Evolutionary conservation across 2,329 filamentous ascomycete genomes (phyloP).

Genomic region (Thermothelomyces thermophilus): DNA sequence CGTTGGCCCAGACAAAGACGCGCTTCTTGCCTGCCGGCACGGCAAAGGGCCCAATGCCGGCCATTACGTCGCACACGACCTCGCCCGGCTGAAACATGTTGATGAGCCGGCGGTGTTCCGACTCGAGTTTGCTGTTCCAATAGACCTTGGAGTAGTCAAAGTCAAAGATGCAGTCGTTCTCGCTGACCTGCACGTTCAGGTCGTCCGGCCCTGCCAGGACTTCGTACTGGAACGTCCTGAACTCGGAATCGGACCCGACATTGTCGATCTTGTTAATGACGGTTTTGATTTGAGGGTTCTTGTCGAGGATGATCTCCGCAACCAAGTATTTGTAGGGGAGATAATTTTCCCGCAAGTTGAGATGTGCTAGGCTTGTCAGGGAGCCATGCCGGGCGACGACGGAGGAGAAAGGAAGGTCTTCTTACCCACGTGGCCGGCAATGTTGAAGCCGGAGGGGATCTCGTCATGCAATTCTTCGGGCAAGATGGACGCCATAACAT

Average conservation of each 20-base stretch:
- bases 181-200: conserved; percentile 73
- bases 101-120: conserved; percentile 78
- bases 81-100: conserved; percentile 73
- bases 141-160: conserved; percentile 97
- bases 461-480: conserved; percentile 74
- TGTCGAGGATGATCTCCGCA: conserved; percentile 79
- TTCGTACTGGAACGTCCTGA: conserved; percentile 89
- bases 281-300: conserved; percentile 73
- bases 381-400: conserved; percentile 10
- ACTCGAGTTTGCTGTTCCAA: conserved; percentile 91
- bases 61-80: conserved; percentile 94
- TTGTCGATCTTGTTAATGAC: conserved; percentile 95
- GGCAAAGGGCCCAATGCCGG: conserved; percentile 91
- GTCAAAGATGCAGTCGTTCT: conserved; percentile 77
- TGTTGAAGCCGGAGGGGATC: conserved; percentile 78
- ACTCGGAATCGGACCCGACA: conserved; percentile 78
- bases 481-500: conserved; percentile 75
- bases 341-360: conserved; percentile 81
- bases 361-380: conserved; percentile 54
- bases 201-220: conserved; percentile 76
- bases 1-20: conserved; percentile 94
- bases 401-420: conserved; percentile 9
- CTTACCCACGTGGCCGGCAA: conserved; percentile 78
- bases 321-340: conserved; percentile 82
- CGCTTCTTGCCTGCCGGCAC: conserved; percentile 83